Conservation (phyloP, 257 asterid species). For the Ajuga chamaepitys region DNA sequence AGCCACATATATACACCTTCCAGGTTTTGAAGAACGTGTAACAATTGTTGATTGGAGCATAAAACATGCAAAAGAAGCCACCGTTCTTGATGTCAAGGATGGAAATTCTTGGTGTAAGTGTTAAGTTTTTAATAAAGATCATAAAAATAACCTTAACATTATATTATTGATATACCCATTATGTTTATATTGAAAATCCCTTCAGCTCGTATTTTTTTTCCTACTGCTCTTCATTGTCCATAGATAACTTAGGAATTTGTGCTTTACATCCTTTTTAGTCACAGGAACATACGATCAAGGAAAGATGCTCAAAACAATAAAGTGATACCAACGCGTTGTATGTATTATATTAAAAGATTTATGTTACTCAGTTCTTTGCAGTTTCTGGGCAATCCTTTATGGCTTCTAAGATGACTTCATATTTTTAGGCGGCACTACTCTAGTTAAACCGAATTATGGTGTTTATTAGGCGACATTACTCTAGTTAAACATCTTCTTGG, state of each 20-base stretch:
- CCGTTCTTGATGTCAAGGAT: conserved; percentile 80
- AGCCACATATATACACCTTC: conserved; percentile 18
- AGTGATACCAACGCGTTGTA: conserved; percentile 97
- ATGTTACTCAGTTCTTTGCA: conserved; percentile 7
- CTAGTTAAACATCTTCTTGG: too few relatives aligned
- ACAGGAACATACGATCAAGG: conserved; percentile 84
- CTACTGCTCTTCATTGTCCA: neutral
- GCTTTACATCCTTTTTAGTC: conserved; percentile 73
- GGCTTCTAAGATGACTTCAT: neutral
- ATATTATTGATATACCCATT: neutral
- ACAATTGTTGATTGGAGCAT: conserved; percentile 79
- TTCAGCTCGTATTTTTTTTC: neutral
- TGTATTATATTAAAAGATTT: conserved; percentile 22
- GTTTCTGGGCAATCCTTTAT: conserved; percentile 7
- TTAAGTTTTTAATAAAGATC: neutral
- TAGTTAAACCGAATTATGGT: too few relatives aligned
- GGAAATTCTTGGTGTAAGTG: conserved; percentile 94
- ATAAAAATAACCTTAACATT: neutral
- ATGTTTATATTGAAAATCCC: conserved; percentile 1
- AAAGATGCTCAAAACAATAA: conserved; percentile 66
- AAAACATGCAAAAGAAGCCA: conserved; percentile 82
- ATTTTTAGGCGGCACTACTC: too few relatives aligned
- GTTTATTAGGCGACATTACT: too few relatives aligned
- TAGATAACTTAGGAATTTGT: conserved; percentile 91
- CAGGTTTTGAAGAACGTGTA: conserved; percentile 70